phyloP scores from a whole-genome alignment of 345 rosid species.

The Murraya koenigii region DNA sequence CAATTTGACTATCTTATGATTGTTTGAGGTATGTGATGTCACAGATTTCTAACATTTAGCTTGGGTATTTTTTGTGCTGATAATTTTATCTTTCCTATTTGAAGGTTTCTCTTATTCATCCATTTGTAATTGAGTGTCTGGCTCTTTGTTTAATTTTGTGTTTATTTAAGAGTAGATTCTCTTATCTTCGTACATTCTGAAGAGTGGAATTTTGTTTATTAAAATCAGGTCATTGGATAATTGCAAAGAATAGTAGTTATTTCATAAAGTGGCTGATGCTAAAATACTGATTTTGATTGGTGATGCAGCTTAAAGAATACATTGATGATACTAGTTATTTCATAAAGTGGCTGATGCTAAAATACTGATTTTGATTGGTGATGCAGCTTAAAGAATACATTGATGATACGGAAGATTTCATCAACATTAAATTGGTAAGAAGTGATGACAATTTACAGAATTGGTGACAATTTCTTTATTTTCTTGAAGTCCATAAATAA shows the following conservation, averaged over 20 bases:
- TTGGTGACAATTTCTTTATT: neutral
- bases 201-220: neutral
- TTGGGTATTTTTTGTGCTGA: neutral
- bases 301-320: slow-evolving; percentile 86
- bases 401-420: slow-evolving; percentile 95
- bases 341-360: too few relatives aligned
- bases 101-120: slow-evolving; percentile 5
- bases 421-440: slow-evolving; percentile 88
- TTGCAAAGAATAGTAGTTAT: neutral
- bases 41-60: neutral
- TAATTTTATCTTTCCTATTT: neutral
- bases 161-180: neutral
- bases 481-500: neutral
- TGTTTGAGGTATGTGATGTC: neutral
- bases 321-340: slow-evolving; percentile 98
- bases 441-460: neutral
- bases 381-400: slow-evolving; percentile 92
- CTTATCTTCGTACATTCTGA: neutral
- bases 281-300: slow-evolving; percentile 3
- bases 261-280: neutral
- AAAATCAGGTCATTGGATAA: neutral
- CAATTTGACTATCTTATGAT: neutral
- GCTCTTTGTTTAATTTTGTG: neutral
- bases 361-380: slow-evolving; percentile 9
- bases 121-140: neutral